Evolutionary conservation across 495 filamentous ascomycete species (phyloP).

Genomic region (Aspergillus cristatus): DNA sequence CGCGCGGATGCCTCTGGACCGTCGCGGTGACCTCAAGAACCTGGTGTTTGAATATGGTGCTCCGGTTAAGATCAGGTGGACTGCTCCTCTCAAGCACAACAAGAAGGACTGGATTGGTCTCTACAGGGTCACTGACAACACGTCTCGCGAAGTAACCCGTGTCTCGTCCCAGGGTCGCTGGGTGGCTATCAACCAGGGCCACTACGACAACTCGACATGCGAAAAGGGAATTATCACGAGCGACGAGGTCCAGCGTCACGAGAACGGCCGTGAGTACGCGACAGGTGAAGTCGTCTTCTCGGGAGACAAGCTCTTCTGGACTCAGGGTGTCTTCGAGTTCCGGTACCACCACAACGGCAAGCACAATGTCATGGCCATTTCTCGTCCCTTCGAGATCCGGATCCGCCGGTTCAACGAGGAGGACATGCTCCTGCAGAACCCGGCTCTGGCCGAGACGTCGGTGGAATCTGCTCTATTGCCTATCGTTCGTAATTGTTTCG

Average conservation of each 20-base stretch:
- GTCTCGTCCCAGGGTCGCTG: slow-evolving; percentile 84
- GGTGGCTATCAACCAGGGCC: slow-evolving; percentile 68
- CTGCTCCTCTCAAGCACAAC: slow-evolving; percentile 80
- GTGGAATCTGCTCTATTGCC: slow-evolving; percentile 73
- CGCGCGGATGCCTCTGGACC: slow-evolving; percentile 39
- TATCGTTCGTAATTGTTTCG: slow-evolving; percentile 83
- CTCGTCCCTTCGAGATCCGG: slow-evolving; percentile 82
- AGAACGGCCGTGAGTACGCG: slow-evolving; percentile 25
- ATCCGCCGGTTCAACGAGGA: slow-evolving; percentile 67
- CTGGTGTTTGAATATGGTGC: slow-evolving; percentile 81
- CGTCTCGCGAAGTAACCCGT: slow-evolving; percentile 69
- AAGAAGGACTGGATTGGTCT: slow-evolving; percentile 93
- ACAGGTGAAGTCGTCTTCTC: slow-evolving; percentile 78
- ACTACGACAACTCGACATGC: slow-evolving; percentile 65
- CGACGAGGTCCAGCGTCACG: slow-evolving; percentile 43
- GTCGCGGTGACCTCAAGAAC: slow-evolving; percentile 55
- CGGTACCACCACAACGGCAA: slow-evolving; percentile 92
- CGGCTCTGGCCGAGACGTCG: slow-evolving; percentile 40
- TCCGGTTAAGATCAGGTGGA: slow-evolving; percentile 87
- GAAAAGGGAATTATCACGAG: slow-evolving; percentile 72
- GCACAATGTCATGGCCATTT: slow-evolving; percentile 95
- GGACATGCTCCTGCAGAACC: slow-evolving; percentile 42
- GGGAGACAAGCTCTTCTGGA: slow-evolving; percentile 97
- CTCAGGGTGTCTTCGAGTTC: slow-evolving; percentile 89
- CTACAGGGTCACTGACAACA: slow-evolving; percentile 90